Percentiles rank a stretch among this genome's conserved stretches.
phyloP scores from a whole-genome alignment of 306 rosid genomes.

The Cotoneaster glaucophyllus region DNA sequence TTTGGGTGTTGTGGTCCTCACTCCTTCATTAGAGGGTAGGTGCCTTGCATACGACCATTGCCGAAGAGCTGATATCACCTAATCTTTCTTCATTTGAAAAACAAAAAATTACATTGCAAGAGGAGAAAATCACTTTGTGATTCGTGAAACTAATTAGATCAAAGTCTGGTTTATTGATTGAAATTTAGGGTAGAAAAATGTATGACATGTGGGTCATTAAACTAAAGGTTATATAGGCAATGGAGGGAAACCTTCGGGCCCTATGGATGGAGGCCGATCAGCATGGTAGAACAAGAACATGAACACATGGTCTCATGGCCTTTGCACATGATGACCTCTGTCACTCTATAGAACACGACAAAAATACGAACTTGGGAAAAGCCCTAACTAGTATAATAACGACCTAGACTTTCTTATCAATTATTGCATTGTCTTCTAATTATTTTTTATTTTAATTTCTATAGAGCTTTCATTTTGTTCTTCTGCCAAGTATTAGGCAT shows the following conservation, averaged over 20 bases:
- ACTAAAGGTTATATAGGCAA: not conserved
- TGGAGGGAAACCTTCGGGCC: slow-evolving; percentile 27
- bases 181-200: not conserved
- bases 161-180: not conserved
- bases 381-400: not conserved
- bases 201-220: not conserved
- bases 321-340: slow-evolving; percentile 51
- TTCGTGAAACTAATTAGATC: not conserved
- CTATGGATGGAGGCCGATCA: slow-evolving; percentile 18
- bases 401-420: slow-evolving; percentile 7
- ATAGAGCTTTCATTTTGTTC: not conserved
- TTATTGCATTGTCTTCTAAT: slow-evolving; percentile 16
- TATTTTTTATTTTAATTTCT: not conserved
- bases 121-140: not conserved
- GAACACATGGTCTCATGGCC: slow-evolving; percentile 78
- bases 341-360: slow-evolving; percentile 29
- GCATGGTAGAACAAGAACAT: slow-evolving; percentile 27
- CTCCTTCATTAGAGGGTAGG: too few relatives aligned
- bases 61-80: too few relatives aligned
- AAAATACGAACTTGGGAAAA: not conserved
- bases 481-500: not conserved
- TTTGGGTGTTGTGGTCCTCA: too few relatives aligned
- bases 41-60: too few relatives aligned
- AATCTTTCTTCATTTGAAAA: too few relatives aligned
- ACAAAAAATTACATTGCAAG: not conserved